phyloP scores from a whole-genome alignment of 306 rosid genomes.

The Vigna angularis region DNA sequence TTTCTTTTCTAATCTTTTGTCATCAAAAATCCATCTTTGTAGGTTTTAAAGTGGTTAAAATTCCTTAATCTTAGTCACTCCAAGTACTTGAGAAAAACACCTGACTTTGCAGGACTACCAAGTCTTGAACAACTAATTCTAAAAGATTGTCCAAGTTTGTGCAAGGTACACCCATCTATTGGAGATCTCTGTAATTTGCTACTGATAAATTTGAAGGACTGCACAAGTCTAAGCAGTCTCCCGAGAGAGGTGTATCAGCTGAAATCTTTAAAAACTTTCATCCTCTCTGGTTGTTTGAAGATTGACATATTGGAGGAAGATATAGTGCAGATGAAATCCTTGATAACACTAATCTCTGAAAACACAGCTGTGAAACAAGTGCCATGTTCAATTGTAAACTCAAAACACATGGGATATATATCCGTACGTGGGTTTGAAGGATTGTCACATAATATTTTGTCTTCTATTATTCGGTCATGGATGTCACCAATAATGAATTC shows the following conservation, averaged over 20 bases:
- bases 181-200: conserved; percentile 5
- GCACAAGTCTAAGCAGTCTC: too few relatives aligned
- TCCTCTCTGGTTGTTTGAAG: neutral
- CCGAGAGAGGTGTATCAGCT: too few relatives aligned
- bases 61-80: too few relatives aligned
- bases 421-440: conserved; percentile 37
- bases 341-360: conserved; percentile 45
- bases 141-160: conserved; percentile 18
- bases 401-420: conserved; percentile 36
- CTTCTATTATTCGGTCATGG: conserved; percentile 50
- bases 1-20: too few relatives aligned
- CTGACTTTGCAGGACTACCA: neutral
- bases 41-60: too few relatives aligned
- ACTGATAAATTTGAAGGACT: too few relatives aligned
- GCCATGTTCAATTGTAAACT: conserved; percentile 26
- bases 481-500: conserved; percentile 33
- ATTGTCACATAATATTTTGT: conserved; percentile 22
- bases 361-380: conserved; percentile 41
- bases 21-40: too few relatives aligned
- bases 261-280: too few relatives aligned
- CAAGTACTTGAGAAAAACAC: neutral
- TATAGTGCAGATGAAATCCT: conserved; percentile 37
- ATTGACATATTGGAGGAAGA: conserved; percentile 39
- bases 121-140: conserved; percentile 43
- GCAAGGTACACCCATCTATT: conserved; percentile 40